A percentile compares a stretch with the other conserved stretches of the same genome.
These are phyloP conservation scores for Monosporozyma yasuniensis DNA, from an alignment of 805 yeast species.

Conservation along the genomic window DNA sequence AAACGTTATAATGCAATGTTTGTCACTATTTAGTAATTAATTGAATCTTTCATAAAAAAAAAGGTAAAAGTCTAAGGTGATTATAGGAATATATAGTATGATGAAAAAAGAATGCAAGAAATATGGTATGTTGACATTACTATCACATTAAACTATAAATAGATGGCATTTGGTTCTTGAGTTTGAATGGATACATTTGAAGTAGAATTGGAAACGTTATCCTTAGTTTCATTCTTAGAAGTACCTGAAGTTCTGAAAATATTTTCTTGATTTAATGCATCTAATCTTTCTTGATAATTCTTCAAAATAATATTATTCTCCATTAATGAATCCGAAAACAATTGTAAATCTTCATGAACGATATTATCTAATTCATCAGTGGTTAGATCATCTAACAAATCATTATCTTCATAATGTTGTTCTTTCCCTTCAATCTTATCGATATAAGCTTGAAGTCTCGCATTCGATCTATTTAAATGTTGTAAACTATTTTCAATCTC, in stretches of 20 bases:
- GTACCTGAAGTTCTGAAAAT: conserved; percentile 25
- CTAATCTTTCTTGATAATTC: conserved; percentile 41
- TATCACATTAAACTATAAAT: conserved; percentile 1
- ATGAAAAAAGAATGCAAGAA: no score
- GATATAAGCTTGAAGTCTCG: conserved; percentile 37
- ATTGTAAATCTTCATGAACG: conserved; percentile 37
- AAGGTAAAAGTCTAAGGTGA: not conserved
- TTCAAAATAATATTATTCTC: conserved; percentile 50
- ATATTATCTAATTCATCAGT: conserved; percentile 24
- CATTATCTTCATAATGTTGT: conserved; percentile 21
- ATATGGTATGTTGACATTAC: not conserved
- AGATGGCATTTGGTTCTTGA: conserved; percentile 3
- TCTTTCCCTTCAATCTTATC: conserved; percentile 23
- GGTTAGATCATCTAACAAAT: conserved; percentile 22
- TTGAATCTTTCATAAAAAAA: not conserved
- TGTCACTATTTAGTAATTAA: not conserved
- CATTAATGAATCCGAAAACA: conserved; percentile 45
- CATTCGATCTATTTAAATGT: conserved; percentile 46
- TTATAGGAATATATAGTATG: not conserved
- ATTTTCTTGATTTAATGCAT: conserved; percentile 40
- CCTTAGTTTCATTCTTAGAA: not conserved
- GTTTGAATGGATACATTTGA: not conserved
- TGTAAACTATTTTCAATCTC: conserved; percentile 36
- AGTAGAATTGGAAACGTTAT: not conserved
- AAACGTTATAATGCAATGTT: not conserved